phyloP scores from a whole-genome alignment of 768 basidiomycete species.

The Solioccasus polychromus region DNA sequence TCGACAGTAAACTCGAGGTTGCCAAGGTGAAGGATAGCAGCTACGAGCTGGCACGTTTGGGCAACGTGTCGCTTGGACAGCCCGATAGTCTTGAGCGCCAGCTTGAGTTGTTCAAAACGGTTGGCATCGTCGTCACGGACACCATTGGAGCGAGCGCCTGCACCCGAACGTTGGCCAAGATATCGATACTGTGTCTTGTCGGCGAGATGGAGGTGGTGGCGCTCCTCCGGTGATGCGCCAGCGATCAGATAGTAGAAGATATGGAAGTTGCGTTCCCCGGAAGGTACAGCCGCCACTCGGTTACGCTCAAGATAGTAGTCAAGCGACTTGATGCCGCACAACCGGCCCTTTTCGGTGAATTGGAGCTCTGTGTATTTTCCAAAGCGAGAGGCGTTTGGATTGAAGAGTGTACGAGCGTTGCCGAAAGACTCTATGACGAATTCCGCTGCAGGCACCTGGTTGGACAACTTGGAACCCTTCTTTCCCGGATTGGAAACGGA shows the following conservation, averaged over 20 bases:
- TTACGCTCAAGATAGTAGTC: conserved; percentile 95
- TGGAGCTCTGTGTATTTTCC: conserved; percentile 98
- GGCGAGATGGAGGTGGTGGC: conserved; percentile 79
- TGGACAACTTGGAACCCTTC: conserved; percentile 86
- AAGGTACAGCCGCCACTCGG: conserved; percentile 82
- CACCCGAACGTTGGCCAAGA: conserved; percentile 65
- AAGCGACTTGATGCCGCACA: conserved; percentile 89
- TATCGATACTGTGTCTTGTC: conserved; percentile 85
- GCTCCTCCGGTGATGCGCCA: conserved; percentile 85
- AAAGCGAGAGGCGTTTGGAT: conserved; percentile 93
- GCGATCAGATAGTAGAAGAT: conserved; percentile 97
- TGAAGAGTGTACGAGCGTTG: conserved; percentile 86
- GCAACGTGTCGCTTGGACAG: conserved; percentile 94
- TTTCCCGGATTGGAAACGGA: conserved; percentile 87
- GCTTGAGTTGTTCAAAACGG: conserved; percentile 91
- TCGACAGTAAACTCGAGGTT: conserved; percentile 92
- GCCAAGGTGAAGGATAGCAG: conserved; percentile 94
- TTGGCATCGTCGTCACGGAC: conserved; percentile 77
- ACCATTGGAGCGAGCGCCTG: conserved; percentile 40
- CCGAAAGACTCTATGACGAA: conserved; percentile 96
- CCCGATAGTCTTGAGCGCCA: conserved; percentile 90
- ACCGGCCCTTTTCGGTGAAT: conserved; percentile 87
- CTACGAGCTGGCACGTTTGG: conserved; percentile 91
- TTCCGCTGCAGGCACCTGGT: conserved; percentile 88
- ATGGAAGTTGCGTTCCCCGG: conserved; percentile 95